Conservation (phyloP, 2,329 filamentous ascomycete species). For the Zasmidium citrigriseum region DNA sequence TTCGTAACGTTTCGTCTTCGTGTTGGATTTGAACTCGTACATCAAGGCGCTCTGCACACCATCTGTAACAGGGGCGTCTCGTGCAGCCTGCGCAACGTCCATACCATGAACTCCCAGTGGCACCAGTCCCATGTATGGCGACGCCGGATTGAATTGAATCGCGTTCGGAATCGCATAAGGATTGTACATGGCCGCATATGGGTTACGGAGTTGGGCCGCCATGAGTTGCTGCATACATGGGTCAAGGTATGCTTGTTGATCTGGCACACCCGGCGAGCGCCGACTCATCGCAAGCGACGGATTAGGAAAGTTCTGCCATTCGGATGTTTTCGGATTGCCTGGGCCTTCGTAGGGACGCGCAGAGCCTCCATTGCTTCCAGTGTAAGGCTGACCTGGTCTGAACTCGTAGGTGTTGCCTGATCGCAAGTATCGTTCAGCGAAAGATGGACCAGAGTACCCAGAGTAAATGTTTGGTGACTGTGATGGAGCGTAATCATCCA, state of each 20-base stretch:
- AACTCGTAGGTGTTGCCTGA: conserved; percentile 18
- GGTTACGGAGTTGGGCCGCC: conserved; percentile 38
- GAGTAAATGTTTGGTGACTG: conserved; percentile 25
- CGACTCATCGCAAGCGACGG: conserved; percentile 11
- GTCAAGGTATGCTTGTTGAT: conserved; percentile 41
- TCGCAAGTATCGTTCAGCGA: conserved; percentile 22
- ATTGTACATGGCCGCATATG: conserved; percentile 34
- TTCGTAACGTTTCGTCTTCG: conserved; percentile 74
- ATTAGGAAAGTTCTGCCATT: conserved; percentile 38
- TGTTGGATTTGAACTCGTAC: conserved; percentile 76
- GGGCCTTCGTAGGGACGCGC: conserved; percentile 42
- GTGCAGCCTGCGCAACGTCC: conserved; percentile 42
- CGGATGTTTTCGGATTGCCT: conserved; percentile 48
- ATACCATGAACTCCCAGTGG: conserved; percentile 38
- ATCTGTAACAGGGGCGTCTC: conserved; percentile 61
- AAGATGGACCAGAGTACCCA: conserved; percentile 7
- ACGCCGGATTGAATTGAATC: conserved; percentile 37
- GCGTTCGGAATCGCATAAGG: conserved; percentile 40
- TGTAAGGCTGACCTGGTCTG: conserved; percentile 31
- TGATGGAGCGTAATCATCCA: conserved; percentile 34
- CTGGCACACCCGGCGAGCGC: conserved; percentile 29
- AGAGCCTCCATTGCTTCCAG: conserved; percentile 40
- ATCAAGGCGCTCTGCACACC: conserved; percentile 70
- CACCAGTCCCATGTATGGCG: conserved; percentile 38
- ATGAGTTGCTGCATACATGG: conserved; percentile 40